phyloP scores from a whole-genome alignment of 306 rosid species.

The Heteromeles arbutifolia region DNA sequence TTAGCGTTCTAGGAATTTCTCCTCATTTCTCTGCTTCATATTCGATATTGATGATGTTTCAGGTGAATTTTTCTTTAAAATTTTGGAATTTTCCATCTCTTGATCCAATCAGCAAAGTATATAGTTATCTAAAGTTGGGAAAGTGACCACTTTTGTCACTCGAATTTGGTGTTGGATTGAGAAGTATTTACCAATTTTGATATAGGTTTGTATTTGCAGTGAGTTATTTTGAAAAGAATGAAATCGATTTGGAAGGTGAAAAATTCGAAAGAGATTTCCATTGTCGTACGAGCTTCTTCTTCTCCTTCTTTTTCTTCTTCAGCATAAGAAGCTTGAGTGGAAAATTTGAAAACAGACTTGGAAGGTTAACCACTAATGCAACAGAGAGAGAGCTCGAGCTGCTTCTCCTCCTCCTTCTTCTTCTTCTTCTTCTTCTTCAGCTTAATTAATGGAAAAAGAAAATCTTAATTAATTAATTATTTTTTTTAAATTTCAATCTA shows the following conservation, averaged over 20 bases:
- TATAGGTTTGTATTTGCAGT: slow-evolving; percentile 32
- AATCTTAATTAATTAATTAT: too few relatives aligned
- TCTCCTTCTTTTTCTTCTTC: too few relatives aligned
- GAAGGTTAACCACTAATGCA: too few relatives aligned
- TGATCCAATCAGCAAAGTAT: neutral
- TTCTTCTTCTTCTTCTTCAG: too few relatives aligned
- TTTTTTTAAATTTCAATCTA: too few relatives aligned
- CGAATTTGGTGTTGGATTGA: neutral
- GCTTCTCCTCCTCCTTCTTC: too few relatives aligned
- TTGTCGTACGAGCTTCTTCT: too few relatives aligned
- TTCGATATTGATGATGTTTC: neutral
- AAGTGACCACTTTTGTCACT: neutral
- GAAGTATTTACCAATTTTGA: neutral
- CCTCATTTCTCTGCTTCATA: neutral
- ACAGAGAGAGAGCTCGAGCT: too few relatives aligned
- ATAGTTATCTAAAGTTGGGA: neutral
- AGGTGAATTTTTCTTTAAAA: neutral
- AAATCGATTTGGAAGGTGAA: slow-evolving; percentile 60
- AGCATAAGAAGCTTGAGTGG: too few relatives aligned
- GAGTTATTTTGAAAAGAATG: slow-evolving; percentile 50
- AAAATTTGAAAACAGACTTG: too few relatives aligned
- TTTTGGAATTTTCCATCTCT: neutral
- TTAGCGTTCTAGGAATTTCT: neutral
- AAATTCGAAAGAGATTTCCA: slow-evolving; percentile 41
- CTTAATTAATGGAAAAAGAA: too few relatives aligned